These are phyloP conservation scores for Leccinum subtestaceum DNA, from an alignment of 768 basidiomycete species.

Conservation along the genomic window DNA sequence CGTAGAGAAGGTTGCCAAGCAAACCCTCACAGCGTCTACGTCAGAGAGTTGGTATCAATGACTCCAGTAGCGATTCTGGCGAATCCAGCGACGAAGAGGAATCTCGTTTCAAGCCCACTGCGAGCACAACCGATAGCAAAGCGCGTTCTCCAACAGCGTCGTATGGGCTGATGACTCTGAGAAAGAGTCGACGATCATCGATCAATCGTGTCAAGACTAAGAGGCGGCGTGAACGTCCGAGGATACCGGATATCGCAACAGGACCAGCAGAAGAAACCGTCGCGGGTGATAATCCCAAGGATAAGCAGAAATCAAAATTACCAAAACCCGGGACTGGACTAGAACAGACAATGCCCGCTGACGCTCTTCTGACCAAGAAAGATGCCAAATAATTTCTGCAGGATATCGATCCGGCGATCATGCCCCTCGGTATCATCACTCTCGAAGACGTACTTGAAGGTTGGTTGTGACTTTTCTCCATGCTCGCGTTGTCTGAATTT, in stretches of 20 bases:
- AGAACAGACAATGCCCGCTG: constrained; percentile 87
- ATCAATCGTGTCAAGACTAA: constrained; percentile 18
- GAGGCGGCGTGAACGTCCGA: constrained; percentile 10
- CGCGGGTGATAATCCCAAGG: constrained; percentile 16
- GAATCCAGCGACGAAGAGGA: constrained; percentile 45
- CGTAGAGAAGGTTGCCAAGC: constrained; percentile 81
- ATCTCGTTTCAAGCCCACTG: constrained; percentile 20
- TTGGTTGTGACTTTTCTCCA: constrained; percentile 23
- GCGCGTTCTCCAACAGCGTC: constrained; percentile 25
- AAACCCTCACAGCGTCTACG: constrained; percentile 72
- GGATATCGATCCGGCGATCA: constrained; percentile 75
- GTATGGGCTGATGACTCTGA: constrained; percentile 35
- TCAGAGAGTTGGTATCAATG: constrained; percentile 70
- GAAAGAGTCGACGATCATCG: constrained; percentile 23
- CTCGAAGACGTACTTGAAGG: constrained; percentile 92
- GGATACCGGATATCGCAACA: constrained; percentile 24
- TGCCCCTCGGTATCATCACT: constrained; percentile 89
- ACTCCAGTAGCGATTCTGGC: constrained; percentile 49
- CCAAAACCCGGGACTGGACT: constrained; percentile 40
- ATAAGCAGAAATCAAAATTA: constrained; percentile 29
- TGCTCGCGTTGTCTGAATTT: background rate
- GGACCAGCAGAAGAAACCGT: constrained; percentile 17
- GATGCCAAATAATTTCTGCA: constrained; percentile 83
- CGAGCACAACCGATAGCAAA: constrained; percentile 14
- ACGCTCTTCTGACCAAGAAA: constrained; percentile 75